A percentile compares a stretch with the other conserved stretches of the same genome.
Conservation (phyloP, 2,329 filamentous ascomycete species). For the Alternaria sp. region DNA sequence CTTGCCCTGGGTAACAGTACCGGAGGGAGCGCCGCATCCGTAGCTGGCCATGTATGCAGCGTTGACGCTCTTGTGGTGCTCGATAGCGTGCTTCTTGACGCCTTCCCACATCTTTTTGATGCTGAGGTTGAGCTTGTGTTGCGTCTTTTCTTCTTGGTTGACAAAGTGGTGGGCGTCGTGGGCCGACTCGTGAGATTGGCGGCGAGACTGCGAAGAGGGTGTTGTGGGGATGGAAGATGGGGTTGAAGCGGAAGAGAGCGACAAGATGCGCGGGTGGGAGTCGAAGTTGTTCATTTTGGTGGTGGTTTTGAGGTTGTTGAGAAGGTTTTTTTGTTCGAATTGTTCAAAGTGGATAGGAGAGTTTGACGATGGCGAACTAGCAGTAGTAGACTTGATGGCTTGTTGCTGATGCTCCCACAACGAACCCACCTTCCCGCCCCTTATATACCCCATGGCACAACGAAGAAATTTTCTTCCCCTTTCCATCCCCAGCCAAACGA, state of each 20-base stretch:
- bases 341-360: neutral
- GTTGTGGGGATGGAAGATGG: constrained; percentile 18
- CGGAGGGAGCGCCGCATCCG: constrained; percentile 18
- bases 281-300: constrained; percentile 32
- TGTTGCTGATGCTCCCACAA: constrained; percentile 12
- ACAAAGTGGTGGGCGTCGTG: constrained; percentile 34
- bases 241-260: constrained; percentile 22
- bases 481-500: constrained; percentile 7
- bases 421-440: neutral
- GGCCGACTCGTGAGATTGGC: constrained; percentile 29
- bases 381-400: constrained; percentile 4
- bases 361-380: neutral
- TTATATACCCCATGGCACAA: constrained; percentile 22
- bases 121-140: constrained; percentile 29
- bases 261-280: constrained; percentile 33
- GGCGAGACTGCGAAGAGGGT: constrained; percentile 20
- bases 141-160: constrained; percentile 24
- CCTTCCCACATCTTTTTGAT: constrained; percentile 42
- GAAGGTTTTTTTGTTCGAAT: constrained; percentile 3
- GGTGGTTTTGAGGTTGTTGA: neutral
- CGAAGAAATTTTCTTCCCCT: constrained; percentile 10
- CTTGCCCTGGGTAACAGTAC: neutral
- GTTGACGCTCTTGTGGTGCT: constrained; percentile 44
- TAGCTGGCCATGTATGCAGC: constrained; percentile 38
- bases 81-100: constrained; percentile 36